phyloP scores from a whole-genome alignment of 768 basidiomycete genomes.

The Leccinum boreale region DNA sequence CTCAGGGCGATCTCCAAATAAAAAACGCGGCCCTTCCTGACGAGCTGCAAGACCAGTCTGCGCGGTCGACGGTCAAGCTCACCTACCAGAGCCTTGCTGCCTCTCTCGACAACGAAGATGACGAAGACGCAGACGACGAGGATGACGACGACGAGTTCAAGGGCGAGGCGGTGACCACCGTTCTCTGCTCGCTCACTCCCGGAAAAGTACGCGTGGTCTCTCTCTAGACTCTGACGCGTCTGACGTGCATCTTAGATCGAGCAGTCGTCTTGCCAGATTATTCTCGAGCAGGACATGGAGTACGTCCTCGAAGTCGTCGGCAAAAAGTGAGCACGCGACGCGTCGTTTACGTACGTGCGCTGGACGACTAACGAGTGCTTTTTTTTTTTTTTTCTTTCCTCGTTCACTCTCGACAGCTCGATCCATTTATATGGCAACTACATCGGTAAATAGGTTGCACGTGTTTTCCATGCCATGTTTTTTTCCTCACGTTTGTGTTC shows the following conservation, averaged over 20 bases:
- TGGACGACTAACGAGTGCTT: conserved; percentile 8
- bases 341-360: neutral
- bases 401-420: conserved; percentile 38
- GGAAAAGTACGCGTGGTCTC: conserved; percentile 56
- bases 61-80: conserved; percentile 67
- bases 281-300: conserved; percentile 62
- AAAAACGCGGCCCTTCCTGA: conserved; percentile 83
- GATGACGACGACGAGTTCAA: conserved; percentile 36
- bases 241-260: conserved; percentile 54
- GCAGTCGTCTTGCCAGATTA: conserved; percentile 67
- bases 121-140: conserved; percentile 42
- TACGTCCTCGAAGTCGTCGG: conserved; percentile 71
- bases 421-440: conserved; percentile 85
- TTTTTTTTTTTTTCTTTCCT: neutral
- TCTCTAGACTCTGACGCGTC: neutral
- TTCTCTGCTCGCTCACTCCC: conserved; percentile 77
- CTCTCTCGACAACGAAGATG: conserved; percentile 37
- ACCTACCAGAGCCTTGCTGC: conserved; percentile 43
- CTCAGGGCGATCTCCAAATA: conserved; percentile 69
- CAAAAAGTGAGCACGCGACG: conserved; percentile 60
- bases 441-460: conserved; percentile 47
- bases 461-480: neutral
- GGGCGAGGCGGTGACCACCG: conserved; percentile 44
- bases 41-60: conserved; percentile 55
- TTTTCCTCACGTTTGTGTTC: conserved; percentile 2